Evolutionary conservation across 768 basidiomycete species (phyloP), one percentile per base, ranked within the genome.

Genomic region (Mycena galopus): DNA sequence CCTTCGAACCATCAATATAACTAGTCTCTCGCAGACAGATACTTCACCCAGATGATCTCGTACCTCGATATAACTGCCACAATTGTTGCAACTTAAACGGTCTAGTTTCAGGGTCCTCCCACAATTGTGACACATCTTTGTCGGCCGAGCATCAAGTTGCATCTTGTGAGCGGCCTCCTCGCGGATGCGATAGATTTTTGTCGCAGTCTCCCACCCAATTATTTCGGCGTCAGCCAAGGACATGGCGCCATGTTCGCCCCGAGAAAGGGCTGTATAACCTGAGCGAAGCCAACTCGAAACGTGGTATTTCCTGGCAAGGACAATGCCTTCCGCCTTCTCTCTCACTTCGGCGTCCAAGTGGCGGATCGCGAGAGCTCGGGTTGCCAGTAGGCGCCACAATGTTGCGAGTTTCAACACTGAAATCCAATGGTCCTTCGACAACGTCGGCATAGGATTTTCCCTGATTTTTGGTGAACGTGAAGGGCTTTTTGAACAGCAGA

Each of bases 221-320:
- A 5, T 50, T 33, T 70, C 69, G 19, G 69, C 73, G 16, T 74
- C 73, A 19, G 74, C 72, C 14, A 74, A 30, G 19, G 58, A 72
- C 7, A 82, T 71, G 4, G 77, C 67, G 35, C 75, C 71, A 16
- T 70, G 21, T 16, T 12, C 62, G 19, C 79, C 72, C 47, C 59
- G 73, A 1, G 77, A 75, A 27, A 84, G 71, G 14, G 76, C 75
- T 4, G 47, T 68, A 42, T 83, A 75, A 23, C 81, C 82, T 11
- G 77, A 69, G 21, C 82, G 39, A 9, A 84, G 74, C 84, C 86
- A 86, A 4, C 62, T 42, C 7, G 75, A 63, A 12, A 86, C 80
- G 27, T 79, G 73, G 50, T 79, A 80, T 55, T 78, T 67, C 25
- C 76, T 75, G 2, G 81, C 82, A 4, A 86, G 73, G 2, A 56